Evolutionary conservation across 176 grass and related monocot species (phyloP), one percentile per base, ranked within the genome.

Genomic region (Hsuehochloa calcarea): DNA sequence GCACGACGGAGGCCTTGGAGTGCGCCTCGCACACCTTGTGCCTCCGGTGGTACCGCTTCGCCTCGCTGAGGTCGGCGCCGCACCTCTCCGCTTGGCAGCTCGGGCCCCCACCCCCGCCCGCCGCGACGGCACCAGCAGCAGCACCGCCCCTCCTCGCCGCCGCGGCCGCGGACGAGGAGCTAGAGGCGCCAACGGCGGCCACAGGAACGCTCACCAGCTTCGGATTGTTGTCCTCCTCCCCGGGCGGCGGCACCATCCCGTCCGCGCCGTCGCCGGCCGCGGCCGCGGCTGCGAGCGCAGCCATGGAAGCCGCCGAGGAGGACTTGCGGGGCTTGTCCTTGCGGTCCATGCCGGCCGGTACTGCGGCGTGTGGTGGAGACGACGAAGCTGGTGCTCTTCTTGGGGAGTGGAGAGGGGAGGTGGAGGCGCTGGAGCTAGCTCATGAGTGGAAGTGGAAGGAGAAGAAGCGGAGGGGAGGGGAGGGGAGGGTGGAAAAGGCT

Each of bases 21-120:
- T 98, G 96, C 39, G 80, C 38, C 88, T 93, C 93, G 72, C 96
- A 98, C 54, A 98, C 96, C 91, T 98, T 98, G 77, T 98, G 96
- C 85, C 96, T 85, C 68, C 86, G 81, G 86, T 95, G 68, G 87
- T 98, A 98, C 14, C 89, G 81, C 89, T 85, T 90, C 22, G 86
- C 93, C 19, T 93, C 91, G 25, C 55, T 69, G 75, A 98, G 90
- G 81, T 98, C 91, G 51, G 74, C 89, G 27, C 86, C 70, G 89
- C 96, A 98, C 85, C 91, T 67, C 64, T 98, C 96, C 45, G 83
- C 96, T 76, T 98, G 91, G 80, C 96, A 98, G 82, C 79, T 82
- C 72, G 89, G 91, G 70, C 67, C 85, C 3, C 80, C 87, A 17
- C 62, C 49, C 38, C 82, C 85, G 4, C 41, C 58, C 50, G 73